Percentiles rank a stretch among this genome's conserved stretches.
phyloP scores from a whole-genome alignment of 1,139 yeast genomes.

The Diutina mesorugosa region DNA sequence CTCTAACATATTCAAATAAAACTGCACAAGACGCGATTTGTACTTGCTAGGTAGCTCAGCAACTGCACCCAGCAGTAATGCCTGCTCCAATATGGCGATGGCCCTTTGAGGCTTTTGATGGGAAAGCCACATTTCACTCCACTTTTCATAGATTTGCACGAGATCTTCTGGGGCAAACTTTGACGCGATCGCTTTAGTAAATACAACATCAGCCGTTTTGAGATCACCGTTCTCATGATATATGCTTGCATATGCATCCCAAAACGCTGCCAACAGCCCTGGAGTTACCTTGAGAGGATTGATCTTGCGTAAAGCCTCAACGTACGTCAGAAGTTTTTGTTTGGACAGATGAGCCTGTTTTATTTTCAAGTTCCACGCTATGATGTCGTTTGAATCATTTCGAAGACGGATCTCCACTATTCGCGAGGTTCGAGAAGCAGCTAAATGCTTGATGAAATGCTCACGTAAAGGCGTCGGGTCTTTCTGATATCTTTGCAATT shows the following conservation, averaged over 20 bases:
- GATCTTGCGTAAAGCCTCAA: constrained; percentile 53
- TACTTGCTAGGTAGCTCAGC: not conserved
- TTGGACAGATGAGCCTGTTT: constrained; percentile 22
- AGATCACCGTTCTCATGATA: constrained; percentile 46
- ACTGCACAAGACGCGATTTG: constrained; percentile 20
- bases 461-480: not conserved
- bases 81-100: constrained; percentile 12
- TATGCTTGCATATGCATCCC: constrained; percentile 59
- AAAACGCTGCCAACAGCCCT: constrained; percentile 36
- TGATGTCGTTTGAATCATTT: constrained; percentile 48
- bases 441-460: constrained; percentile 37
- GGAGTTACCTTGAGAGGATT: constrained; percentile 42
- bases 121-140: constrained; percentile 60
- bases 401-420: constrained; percentile 56
- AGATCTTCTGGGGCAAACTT: constrained; percentile 59
- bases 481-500: not conserved
- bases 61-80: constrained; percentile 2
- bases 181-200: constrained; percentile 56
- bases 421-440: constrained; percentile 41
- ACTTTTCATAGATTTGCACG: constrained; percentile 52
- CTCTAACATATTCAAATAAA: constrained; percentile 64
- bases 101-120: constrained; percentile 37
- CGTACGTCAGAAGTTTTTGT: constrained; percentile 42
- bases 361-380: constrained; percentile 53
- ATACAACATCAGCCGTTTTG: constrained; percentile 50